Evolutionary conservation across 2,329 filamentous ascomycete species (phyloP).

Genomic region (Epichloe elymi): DNA sequence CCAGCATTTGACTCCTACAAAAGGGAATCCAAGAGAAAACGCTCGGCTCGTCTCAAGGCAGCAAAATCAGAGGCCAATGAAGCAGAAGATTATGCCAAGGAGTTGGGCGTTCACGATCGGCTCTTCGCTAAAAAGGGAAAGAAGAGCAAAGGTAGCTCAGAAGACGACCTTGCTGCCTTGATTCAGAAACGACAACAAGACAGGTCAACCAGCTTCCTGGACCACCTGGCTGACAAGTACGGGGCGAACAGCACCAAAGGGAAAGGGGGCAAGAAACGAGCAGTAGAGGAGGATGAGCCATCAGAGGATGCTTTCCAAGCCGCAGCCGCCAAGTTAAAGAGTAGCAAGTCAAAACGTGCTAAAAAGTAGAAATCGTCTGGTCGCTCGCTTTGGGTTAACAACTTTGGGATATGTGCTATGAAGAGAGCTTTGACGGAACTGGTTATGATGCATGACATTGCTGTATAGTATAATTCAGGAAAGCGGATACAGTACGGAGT

Average conservation of each 20-base stretch:
- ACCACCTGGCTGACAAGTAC: constrained; percentile 68
- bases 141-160: constrained; percentile 28
- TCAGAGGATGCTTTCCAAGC: constrained; percentile 49
- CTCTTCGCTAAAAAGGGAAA: constrained; percentile 45
- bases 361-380: background rate
- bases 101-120: constrained; percentile 61
- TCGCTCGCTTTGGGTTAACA: background rate
- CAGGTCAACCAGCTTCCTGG: constrained; percentile 50
- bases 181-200: constrained; percentile 60
- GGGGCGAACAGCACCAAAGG: constrained; percentile 27
- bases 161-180: constrained; percentile 53
- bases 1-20: constrained; percentile 55
- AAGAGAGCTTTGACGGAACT: background rate
- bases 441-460: background rate
- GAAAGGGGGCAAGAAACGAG: constrained; percentile 39
- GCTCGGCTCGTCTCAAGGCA: constrained; percentile 42
- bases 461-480: background rate
- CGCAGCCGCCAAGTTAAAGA: constrained; percentile 34
- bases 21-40: constrained; percentile 56
- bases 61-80: constrained; percentile 57
- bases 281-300: constrained; percentile 46
- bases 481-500: background rate
- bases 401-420: background rate
- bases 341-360: constrained; percentile 11
- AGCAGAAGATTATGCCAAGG: constrained; percentile 61